Percentiles rank a stretch among this genome's conserved stretches.
These are phyloP conservation scores for Ustilago lituana DNA, from an alignment of 1,284 basidiomycete genomes.

Conservation along the genomic window DNA sequence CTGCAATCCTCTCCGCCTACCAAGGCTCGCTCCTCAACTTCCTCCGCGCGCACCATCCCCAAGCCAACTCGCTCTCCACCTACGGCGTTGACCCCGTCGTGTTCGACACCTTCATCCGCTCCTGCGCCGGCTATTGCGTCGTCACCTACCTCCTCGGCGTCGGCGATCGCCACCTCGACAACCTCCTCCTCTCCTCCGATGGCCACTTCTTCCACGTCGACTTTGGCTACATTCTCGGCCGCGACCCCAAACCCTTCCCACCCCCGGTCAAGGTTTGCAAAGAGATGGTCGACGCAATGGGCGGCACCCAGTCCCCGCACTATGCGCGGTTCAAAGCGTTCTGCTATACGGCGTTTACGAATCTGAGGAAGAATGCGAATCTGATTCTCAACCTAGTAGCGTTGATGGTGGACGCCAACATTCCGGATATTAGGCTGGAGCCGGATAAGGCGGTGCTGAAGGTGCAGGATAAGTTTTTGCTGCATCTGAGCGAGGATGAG, in stretches of 20 bases:
- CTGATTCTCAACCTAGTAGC: slow-evolving; percentile 95
- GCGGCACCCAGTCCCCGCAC: slow-evolving; percentile 78
- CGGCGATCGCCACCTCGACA: slow-evolving; percentile 96
- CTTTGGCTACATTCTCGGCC: slow-evolving; percentile 97
- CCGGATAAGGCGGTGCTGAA: slow-evolving; percentile 74
- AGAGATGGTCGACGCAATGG: slow-evolving; percentile 99
- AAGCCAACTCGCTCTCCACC: slow-evolving; percentile 89
- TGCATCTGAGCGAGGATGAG: slow-evolving; percentile 76
- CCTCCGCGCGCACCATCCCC: slow-evolving; percentile 82
- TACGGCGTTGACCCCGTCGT: slow-evolving; percentile 90
- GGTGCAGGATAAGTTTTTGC: slow-evolving; percentile 94
- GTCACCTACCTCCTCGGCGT: slow-evolving; percentile 96
- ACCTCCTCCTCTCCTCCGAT: slow-evolving; percentile 89
- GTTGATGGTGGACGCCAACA: slow-evolving; percentile 97
- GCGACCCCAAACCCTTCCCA: slow-evolving; percentile 97
- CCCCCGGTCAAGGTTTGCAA: slow-evolving; percentile 98
- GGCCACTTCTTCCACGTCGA: slow-evolving; percentile 82
- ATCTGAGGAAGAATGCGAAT: slow-evolving; percentile 91
- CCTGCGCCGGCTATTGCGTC: slow-evolving; percentile 98
- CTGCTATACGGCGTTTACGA: slow-evolving; percentile 95
- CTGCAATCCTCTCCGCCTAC: slow-evolving; percentile 80
- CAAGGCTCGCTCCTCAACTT: slow-evolving; percentile 87
- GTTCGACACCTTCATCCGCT: slow-evolving; percentile 94
- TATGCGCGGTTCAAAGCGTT: slow-evolving; percentile 94
- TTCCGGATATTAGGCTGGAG: slow-evolving; percentile 90